Evolutionary conservation across 805 yeast species (phyloP).

Genomic region (Candida manassasensis): DNA sequence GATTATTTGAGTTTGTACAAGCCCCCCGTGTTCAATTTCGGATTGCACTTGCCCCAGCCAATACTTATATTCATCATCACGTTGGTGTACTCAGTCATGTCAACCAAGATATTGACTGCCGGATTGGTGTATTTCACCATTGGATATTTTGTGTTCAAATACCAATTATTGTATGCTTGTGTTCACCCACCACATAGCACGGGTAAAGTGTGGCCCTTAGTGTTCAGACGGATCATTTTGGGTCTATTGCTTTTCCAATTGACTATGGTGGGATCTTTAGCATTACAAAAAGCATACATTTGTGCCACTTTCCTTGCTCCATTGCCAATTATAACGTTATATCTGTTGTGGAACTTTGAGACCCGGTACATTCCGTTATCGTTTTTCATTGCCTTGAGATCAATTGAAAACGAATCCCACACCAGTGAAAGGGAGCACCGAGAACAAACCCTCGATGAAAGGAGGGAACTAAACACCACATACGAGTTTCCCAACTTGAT

Average conservation of each 20-base stretch:
- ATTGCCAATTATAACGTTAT: conserved; percentile 63
- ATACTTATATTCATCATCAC: conserved; percentile 54
- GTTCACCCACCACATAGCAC: conserved; percentile 65
- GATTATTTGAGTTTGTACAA: conserved; percentile 70
- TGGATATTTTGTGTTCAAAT: conserved; percentile 58
- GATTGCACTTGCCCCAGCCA: conserved; percentile 59
- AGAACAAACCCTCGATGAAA: conserved; percentile 65
- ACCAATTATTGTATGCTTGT: conserved; percentile 55
- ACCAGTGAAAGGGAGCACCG: conserved; percentile 21
- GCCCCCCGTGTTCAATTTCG: conserved; percentile 58
- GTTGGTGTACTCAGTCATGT: conserved; percentile 55
- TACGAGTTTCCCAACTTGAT: conserved; percentile 76
- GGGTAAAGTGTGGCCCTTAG: conserved; percentile 65
- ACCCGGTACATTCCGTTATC: conserved; percentile 76
- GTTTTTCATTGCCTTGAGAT: conserved; percentile 79
- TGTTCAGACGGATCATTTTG: conserved; percentile 49
- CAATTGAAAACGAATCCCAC: conserved; percentile 47
- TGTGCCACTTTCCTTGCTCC: conserved; percentile 72
- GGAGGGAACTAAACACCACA: conserved; percentile 63
- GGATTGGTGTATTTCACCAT: conserved; percentile 53
- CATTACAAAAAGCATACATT: conserved; percentile 69
- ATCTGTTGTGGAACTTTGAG: conserved; percentile 75
- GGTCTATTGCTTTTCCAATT: conserved; percentile 54
- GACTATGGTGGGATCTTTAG: conserved; percentile 62
- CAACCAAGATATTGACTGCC: conserved; percentile 55